Base-by-base conservation (phyloP, 2,329 filamentous ascomycete genomes). In the Ophiostoma sp. region DNA sequence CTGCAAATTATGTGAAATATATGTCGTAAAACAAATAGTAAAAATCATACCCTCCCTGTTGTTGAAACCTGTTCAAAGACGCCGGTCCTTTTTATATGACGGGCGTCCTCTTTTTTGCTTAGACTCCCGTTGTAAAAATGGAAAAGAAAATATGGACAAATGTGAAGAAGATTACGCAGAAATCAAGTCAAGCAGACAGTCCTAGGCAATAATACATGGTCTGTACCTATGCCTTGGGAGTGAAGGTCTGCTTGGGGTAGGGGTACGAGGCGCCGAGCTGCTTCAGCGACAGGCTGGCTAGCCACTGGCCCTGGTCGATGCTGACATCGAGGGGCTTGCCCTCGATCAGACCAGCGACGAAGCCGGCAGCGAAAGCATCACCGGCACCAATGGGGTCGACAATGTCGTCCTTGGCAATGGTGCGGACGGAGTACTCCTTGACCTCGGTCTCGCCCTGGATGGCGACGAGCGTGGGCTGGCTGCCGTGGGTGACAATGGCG, bases 261-360 rank as follows among this genome's bases (percentile, higher is more conserved):
- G 93, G 93, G 86, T 90, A 98, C 92, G 94, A 96, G 84, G 95
- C 95, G 79, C 96, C 96, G 79, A 98, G 87, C 85, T 98, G 95
- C 86, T 95, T 91, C 82, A 99, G 95, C 87, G 94, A 96, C 80
- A 97, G 87, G 80, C 92, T 92, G 69, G 96, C 96, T 77, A 99
- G 89, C 96, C 96, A 99, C 85, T 98, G 95, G 77, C 96, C 96
- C 88, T 96, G 93, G 82, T 98, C 93, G 78, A 99, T 88, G 80
- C 88, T 88, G 77, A 91, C 89, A 79, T 92, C 91, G 69, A 99
- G 87, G 72, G 89, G 82, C 86, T 96, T 93, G 83, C 92, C 94
- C 83, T 95, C 87, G 75, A 97, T 91, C 76, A 98, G 87, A 80
- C 95, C 96, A 71, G 96, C 96, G 73, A 93, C 87, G 84, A 99